Evolutionary conservation across 176 grass and related monocot genomes (phyloP).

Genomic region (Triticum monococcum): DNA sequence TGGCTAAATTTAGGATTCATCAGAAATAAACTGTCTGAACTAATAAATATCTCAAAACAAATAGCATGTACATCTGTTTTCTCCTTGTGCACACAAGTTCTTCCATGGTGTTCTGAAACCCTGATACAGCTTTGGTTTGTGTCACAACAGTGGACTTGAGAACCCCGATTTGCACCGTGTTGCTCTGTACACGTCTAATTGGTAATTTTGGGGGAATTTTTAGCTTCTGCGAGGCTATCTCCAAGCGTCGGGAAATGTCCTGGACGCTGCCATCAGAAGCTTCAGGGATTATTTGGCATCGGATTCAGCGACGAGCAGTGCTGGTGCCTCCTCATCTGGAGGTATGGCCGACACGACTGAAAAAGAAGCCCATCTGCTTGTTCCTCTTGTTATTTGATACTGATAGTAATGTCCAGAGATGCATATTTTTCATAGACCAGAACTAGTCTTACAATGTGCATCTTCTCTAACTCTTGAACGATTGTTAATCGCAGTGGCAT

Average conservation of each 20-base stretch:
- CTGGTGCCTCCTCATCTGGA: background rate
- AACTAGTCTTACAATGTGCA: background rate
- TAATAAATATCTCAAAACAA: too few relatives aligned
- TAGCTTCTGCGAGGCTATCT: conserved; percentile 21
- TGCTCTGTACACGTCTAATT: background rate
- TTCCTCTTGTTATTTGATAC: background rate
- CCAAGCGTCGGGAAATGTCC: conserved; percentile 32
- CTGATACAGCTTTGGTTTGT: too few relatives aligned
- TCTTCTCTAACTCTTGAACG: background rate
- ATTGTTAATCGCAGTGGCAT: background rate
- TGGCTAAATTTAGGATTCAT: too few relatives aligned
- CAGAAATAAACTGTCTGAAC: too few relatives aligned
- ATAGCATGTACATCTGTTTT: too few relatives aligned
- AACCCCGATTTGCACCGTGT: too few relatives aligned
- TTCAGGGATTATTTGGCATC: conserved; percentile 30
- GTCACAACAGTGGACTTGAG: too few relatives aligned
- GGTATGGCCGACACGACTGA: conserved; percentile 5
- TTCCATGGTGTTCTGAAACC: too few relatives aligned
- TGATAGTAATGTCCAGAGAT: background rate
- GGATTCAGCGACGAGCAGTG: background rate
- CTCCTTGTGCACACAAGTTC: too few relatives aligned
- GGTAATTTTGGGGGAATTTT: background rate
- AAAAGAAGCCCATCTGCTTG: background rate
- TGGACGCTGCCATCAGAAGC: conserved; percentile 45
- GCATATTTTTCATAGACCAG: background rate